Evolutionary conservation across 2,329 filamentous ascomycete species (phyloP).

Genomic region (Neurospora sp.): DNA sequence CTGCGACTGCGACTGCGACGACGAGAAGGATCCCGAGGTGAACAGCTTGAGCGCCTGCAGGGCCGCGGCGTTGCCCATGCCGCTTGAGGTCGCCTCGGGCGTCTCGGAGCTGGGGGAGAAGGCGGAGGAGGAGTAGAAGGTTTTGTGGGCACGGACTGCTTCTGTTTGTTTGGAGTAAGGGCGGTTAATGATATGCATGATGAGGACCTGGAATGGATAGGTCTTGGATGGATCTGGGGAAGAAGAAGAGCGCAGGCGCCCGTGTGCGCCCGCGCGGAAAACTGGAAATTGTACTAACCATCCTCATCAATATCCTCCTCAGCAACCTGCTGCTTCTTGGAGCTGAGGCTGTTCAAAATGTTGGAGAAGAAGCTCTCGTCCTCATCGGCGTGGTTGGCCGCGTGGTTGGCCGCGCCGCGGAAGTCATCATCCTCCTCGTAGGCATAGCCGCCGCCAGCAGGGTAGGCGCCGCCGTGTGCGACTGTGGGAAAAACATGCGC

Average conservation of each 20-base stretch:
- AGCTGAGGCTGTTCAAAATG: slow-evolving; percentile 36
- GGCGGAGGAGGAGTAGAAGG: slow-evolving; percentile 53
- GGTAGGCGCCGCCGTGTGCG: slow-evolving; percentile 23
- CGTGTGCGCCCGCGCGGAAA: not conserved
- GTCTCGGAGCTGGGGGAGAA: slow-evolving; percentile 26
- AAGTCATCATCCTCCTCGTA: slow-evolving; percentile 36
- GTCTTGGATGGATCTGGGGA: not conserved
- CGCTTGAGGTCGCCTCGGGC: slow-evolving; percentile 34
- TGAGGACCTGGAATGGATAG: not conserved
- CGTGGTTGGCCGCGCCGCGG: slow-evolving; percentile 36
- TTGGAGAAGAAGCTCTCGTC: slow-evolving; percentile 38
- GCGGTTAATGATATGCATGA: not conserved
- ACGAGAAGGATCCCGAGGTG: slow-evolving; percentile 40
- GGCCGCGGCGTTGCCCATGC: slow-evolving; percentile 63
- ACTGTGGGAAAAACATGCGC: slow-evolving; percentile 15
- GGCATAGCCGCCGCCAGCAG: slow-evolving; percentile 24
- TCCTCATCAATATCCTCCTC: slow-evolving; percentile 40
- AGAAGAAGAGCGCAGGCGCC: not conserved
- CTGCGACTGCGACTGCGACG: slow-evolving; percentile 39
- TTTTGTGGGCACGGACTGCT: slow-evolving; percentile 65
- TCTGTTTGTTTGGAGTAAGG: slow-evolving; percentile 29
- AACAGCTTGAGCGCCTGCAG: slow-evolving; percentile 80
- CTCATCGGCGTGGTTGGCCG: slow-evolving; percentile 37
- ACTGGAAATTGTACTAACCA: slow-evolving; percentile 24
- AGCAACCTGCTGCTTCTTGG: slow-evolving; percentile 40